Conservation (phyloP, 2,329 filamentous ascomycete species). For the Orbilia oligospora region DNA sequence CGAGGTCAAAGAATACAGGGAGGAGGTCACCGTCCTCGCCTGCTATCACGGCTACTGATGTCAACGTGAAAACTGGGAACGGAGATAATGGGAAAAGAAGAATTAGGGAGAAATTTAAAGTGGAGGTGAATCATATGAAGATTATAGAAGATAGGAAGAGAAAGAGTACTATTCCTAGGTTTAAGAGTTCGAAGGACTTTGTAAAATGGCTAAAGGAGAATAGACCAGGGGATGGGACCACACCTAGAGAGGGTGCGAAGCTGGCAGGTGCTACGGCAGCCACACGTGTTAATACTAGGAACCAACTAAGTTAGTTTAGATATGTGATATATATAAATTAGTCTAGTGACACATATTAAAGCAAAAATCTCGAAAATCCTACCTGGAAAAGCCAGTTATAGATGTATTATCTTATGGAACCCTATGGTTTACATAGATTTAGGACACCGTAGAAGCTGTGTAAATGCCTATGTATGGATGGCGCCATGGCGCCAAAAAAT, state of each 20-base stretch:
- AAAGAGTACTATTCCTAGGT: constrained; percentile 9
- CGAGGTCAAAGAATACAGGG: neutral
- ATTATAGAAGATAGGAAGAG: constrained; percentile 29
- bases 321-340: no score
- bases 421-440: no score
- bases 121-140: constrained; percentile 8
- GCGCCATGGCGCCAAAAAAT: no score
- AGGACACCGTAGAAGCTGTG: no score
- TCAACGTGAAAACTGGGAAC: neutral
- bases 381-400: no score
- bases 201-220: constrained; percentile 22
- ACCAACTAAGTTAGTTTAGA: neutral
- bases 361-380: no score
- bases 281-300: neutral
- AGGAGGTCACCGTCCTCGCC: neutral
- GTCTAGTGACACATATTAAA: no score
- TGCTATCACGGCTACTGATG: neutral
- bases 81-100: neutral
- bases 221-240: neutral
- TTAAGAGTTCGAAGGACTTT: constrained; percentile 31
- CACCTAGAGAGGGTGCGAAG: neutral
- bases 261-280: neutral
- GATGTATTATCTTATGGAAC: no score
- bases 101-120: constrained; percentile 8
- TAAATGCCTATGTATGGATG: no score